These are phyloP conservation scores for Moricandia arvensis DNA, from an alignment of 345 rosid species.

Conservation along the genomic window DNA sequence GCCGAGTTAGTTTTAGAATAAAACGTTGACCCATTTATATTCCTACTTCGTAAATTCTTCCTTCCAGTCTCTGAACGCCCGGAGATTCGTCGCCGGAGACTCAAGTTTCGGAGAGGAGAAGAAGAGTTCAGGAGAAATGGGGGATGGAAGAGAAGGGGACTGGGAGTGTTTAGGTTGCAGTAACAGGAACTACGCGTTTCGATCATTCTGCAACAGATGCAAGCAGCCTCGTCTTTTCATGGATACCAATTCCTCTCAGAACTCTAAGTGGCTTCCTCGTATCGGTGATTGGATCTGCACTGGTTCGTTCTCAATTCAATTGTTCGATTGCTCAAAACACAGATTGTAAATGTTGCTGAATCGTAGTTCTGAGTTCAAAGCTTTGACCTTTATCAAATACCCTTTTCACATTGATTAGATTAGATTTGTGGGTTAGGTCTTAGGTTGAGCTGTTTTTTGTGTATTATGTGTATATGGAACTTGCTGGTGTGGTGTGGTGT, in stretches of 20 bases:
- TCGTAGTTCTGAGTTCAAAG: background rate
- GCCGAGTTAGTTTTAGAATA: too few relatives aligned
- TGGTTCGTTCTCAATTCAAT: conserved; percentile 46
- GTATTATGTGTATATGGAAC: conserved; percentile 46
- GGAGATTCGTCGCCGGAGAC: too few relatives aligned
- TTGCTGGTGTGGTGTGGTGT: conserved; percentile 52
- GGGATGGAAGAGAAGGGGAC: conserved; percentile 85
- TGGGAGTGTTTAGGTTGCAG: conserved; percentile 83
- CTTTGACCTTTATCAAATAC: background rate
- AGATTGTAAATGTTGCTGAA: too few relatives aligned
- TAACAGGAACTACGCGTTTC: conserved; percentile 78
- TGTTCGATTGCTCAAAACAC: too few relatives aligned
- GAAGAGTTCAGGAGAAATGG: conserved; percentile 20
- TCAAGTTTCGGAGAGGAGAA: too few relatives aligned
- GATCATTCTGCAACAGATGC: conserved; percentile 81
- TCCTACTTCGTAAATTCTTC: too few relatives aligned
- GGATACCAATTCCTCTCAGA: conserved; percentile 64
- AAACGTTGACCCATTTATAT: too few relatives aligned
- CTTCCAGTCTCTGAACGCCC: too few relatives aligned
- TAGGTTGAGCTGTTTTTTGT: conserved; percentile 65
- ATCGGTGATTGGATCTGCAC: conserved; percentile 91
- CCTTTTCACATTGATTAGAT: background rate
- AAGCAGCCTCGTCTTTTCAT: conserved; percentile 84
- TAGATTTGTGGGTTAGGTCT: conserved; percentile 20
- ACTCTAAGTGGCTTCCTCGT: conserved; percentile 90